A percentile compares a stretch with the other conserved stretches of the same genome.
These are phyloP conservation scores for Rhodofomes roseus DNA, from an alignment of 1,284 basidiomycete genomes.

Conservation along the genomic window DNA sequence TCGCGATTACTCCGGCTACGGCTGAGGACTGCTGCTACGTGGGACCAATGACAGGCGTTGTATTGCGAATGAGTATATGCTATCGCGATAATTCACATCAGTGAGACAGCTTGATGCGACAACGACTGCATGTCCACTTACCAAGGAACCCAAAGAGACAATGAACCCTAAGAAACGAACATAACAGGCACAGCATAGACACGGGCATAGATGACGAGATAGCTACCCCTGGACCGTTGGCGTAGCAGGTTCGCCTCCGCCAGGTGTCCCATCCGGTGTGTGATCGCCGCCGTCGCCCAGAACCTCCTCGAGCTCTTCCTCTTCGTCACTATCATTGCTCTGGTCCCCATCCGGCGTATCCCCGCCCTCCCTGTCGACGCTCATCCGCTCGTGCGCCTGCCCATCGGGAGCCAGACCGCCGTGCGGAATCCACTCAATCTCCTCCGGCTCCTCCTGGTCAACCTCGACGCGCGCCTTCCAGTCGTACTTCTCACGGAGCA, in stretches of 20 bases:
- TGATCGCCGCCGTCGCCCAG: constrained; percentile 29
- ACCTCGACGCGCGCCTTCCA: constrained; percentile 73
- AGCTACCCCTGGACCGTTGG: not conserved
- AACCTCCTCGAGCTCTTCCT: constrained; percentile 39
- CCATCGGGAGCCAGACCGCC: constrained; percentile 6
- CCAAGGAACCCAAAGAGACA: not conserved
- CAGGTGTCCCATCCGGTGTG: constrained; percentile 22
- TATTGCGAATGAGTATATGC: not conserved
- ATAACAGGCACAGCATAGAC: not conserved
- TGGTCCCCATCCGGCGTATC: constrained; percentile 28
- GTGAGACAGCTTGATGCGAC: not conserved
- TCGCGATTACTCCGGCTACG: too few species aligned
- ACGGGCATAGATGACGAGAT: not conserved
- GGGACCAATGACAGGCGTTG: not conserved
- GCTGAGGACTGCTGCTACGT: not conserved
- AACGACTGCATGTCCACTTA: not conserved
- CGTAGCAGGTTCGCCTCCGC: constrained; percentile 3
- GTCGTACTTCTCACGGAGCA: constrained; percentile 73
- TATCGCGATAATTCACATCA: not conserved
- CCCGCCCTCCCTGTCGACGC: constrained; percentile 27
- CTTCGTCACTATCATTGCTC: constrained; percentile 38
- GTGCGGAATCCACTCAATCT: constrained; percentile 59
- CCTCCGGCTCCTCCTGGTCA: constrained; percentile 71
- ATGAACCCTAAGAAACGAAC: not conserved
- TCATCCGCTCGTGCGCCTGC: constrained; percentile 16